Conservation (phyloP, 352 stramenopile species). For the Thalassiosira allenii region DNA sequence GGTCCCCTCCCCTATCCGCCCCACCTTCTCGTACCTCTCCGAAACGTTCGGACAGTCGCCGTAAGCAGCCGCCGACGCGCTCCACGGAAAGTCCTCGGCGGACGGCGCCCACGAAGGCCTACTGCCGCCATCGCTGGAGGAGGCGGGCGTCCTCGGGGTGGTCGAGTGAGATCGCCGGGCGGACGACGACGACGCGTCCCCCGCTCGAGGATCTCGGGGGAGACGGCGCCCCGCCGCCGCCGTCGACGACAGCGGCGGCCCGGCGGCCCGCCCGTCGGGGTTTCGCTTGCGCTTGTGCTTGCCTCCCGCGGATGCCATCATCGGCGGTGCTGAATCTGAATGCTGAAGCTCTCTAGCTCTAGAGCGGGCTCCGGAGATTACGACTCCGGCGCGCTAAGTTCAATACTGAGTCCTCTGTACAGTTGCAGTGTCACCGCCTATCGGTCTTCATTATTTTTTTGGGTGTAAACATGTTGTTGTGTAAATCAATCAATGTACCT, state of each 20-base stretch:
- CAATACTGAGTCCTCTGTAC: too few species aligned
- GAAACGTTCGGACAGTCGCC: constrained; percentile 73
- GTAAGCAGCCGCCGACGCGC: constrained; percentile 21
- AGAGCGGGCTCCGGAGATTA: too few species aligned
- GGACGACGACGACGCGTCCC: neutral
- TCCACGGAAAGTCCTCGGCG: constrained; percentile 26
- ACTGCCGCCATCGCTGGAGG: neutral
- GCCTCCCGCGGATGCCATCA: constrained; percentile 1
- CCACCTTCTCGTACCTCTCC: constrained; percentile 84
- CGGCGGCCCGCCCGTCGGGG: too few species aligned
- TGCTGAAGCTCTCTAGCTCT: too few species aligned
- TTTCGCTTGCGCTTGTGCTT: constrained; percentile 6
- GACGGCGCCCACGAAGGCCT: constrained; percentile 19
- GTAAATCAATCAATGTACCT: too few species aligned
- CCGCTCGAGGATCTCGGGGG: neutral
- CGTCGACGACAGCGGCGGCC: neutral
- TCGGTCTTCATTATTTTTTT: too few species aligned
- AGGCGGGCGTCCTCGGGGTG: neutral
- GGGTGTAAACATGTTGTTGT: too few species aligned
- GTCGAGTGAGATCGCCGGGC: neutral
- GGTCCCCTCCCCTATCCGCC: constrained; percentile 91
- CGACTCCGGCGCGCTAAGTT: too few species aligned
- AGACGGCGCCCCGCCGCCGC: neutral
- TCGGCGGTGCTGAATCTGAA: too few species aligned
- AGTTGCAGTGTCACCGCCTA: too few species aligned